Evolutionary conservation across 1,139 yeast species (phyloP).

Genomic region (Blastobotrys arbuscula): DNA sequence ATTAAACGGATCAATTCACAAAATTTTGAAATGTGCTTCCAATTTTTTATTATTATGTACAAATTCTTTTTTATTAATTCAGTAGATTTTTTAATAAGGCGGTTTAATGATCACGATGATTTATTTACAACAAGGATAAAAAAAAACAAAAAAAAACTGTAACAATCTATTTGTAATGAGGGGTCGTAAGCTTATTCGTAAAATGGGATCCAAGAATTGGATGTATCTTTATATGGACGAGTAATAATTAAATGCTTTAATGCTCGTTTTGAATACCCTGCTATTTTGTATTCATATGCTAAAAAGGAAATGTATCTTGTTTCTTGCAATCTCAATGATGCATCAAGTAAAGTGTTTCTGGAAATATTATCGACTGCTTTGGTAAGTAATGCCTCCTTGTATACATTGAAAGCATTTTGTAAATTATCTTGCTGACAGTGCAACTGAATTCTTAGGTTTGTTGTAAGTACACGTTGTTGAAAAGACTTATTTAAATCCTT

Average conservation of each 20-base stretch:
- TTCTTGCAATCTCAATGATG: constrained; percentile 1
- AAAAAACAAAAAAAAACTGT: no score
- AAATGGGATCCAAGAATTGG: background rate
- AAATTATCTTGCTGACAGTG: background rate
- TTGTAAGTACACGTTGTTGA: background rate
- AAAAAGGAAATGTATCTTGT: background rate
- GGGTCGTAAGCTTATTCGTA: background rate
- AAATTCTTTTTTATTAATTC: background rate
- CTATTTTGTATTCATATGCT: background rate
- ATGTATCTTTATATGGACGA: background rate
- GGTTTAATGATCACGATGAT: background rate
- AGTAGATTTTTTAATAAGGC: background rate
- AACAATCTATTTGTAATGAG: background rate
- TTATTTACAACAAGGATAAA: no score
- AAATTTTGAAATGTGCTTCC: background rate
- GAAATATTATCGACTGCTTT: background rate
- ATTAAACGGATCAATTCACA: constrained; percentile 26
- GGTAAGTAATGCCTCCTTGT: constrained; percentile 9
- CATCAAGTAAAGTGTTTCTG: background rate
- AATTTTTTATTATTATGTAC: background rate
- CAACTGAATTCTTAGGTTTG: constrained; percentile 3
- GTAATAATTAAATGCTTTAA: background rate
- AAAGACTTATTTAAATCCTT: background rate
- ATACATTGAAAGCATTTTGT: background rate
- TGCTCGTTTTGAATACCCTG: background rate